Evolutionary conservation across 768 basidiomycete species (phyloP), one percentile per base, ranked within the genome.

Genomic region (Auricularia sp.): DNA sequence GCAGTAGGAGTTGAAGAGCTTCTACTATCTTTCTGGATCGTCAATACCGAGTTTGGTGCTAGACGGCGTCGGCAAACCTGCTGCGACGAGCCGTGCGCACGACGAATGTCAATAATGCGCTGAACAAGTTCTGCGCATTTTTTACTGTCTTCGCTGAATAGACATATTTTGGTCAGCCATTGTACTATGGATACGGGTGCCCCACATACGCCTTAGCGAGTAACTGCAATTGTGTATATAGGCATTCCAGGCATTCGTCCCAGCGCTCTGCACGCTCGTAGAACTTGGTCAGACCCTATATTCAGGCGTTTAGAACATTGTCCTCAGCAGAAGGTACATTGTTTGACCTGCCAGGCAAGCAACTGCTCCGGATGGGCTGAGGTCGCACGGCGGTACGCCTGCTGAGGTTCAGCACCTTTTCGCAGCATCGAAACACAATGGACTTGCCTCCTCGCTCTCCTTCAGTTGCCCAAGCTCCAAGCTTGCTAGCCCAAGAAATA

Each of bases 41-140:
- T 36, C 3, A 63, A 34, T 12, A n/a, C 5, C 34, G 3, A 39
- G 16, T 36, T 36, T n/a, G 36, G n/a, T 29, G 29, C 29, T 29
- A 29, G 14, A 34, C 33, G 39, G 16, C 44, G 10, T 36, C n/a
- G 18, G 66, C 73, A 44, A 70, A 86, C 90, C 76, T 92, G 81
- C 65, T 76, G 71, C 34, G 79, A 78, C 3, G 83, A 82, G 4
- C 90, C 91, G 66, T 85, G 78, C 58, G 82, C 77, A 58, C 84
- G 79, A 39, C 83, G 82, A 2, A 86, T 72, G 3, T 84, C 81
- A 16, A 98, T 76, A 36, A 91, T 74, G 69, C 87, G 92, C 71
- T 97, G 92, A 54, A 96, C 71, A 1, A 80, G 78, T 72, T 93
- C 90, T 2, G 90, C 93, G 65, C 87, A 90, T 75, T 91, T 96